Base-by-base conservation (phyloP, 2,329 filamentous ascomycete genomes). In the Grosmannia clavigera region DNA sequence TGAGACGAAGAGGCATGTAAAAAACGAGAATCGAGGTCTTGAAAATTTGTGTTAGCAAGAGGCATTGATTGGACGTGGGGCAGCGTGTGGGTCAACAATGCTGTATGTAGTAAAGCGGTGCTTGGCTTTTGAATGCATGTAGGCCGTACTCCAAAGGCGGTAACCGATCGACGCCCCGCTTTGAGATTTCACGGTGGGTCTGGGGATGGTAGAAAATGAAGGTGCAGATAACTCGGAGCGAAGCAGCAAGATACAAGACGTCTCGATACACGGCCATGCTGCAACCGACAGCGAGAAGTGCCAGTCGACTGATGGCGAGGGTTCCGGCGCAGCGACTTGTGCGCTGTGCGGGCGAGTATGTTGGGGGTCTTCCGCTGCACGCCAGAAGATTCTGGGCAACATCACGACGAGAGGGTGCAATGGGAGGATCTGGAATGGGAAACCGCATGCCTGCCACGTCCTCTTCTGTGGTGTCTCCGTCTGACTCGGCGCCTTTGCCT, bases 251-350 rank as follows among this genome's bases (percentile, higher is more conserved):
- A 56, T 38, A 50, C 22, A 33, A 22, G 2, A 58, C 43, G 12
- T 10, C 10, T 40, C 12, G 38, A 58, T 10, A 12, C 3, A 14
- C 27, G 40, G 52, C 35, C 54, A 64, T 63, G 63, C 53, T 64
- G 31, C 57, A 58, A 10, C 51, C 59, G 5, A 62, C 60, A 56
- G 48, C 60, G 27, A 61, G 62, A 55, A 55, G 58, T n/a, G 61
- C 61, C 0, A 48, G 61, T 57, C 27, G 59, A 9, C 43, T 58
- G 3, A 59, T 46, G 19, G 56, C 38, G n/a, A 33, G 59, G 40
- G 16, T 46, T 25, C 16, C 38, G 19, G 10, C 53, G 10, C 16
- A 11, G 52, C 19, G 31, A 22, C 3, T 54, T 12, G 19, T 35
- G 19, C 19, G 52, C 6, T 43, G 33, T 12, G 29, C 52, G 33